Conservation (phyloP, 768 basidiomycete species). For the Amanita rimosa region DNA sequence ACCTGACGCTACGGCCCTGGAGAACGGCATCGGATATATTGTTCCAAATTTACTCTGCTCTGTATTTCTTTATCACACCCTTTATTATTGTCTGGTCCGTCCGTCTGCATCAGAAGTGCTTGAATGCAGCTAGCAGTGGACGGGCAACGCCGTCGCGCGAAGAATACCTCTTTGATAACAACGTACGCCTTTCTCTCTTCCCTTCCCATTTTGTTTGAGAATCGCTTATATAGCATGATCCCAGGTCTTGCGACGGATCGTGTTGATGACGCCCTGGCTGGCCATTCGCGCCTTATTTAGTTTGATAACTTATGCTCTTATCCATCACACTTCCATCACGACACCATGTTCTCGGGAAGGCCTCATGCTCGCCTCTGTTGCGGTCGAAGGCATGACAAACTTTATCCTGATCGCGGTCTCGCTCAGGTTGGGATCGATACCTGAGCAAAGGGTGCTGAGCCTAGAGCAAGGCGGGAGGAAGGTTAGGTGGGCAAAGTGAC, state of each 20-base stretch:
- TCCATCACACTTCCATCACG: background rate
- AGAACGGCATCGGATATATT: background rate
- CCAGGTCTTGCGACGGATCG: background rate
- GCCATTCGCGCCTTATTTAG: background rate
- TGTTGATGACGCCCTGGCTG: background rate
- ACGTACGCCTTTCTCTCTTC: background rate
- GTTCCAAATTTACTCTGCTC: background rate
- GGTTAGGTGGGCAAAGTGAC: background rate
- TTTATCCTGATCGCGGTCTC: background rate
- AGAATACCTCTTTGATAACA: background rate
- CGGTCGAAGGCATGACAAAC: background rate
- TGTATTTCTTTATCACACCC: background rate
- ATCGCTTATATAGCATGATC: background rate
- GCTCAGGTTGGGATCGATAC: background rate
- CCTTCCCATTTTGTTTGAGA: background rate
- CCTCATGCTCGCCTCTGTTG: background rate
- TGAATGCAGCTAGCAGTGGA: background rate
- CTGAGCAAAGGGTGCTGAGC: background rate
- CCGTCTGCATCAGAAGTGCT: background rate
- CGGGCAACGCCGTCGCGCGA: background rate
- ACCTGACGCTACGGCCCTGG: background rate
- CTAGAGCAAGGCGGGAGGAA: background rate
- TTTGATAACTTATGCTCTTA: background rate
- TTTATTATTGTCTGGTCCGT: background rate
- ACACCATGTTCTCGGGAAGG: background rate